phyloP scores from a whole-genome alignment of 75 land plant genomes.

The Pinus taeda region DNA sequence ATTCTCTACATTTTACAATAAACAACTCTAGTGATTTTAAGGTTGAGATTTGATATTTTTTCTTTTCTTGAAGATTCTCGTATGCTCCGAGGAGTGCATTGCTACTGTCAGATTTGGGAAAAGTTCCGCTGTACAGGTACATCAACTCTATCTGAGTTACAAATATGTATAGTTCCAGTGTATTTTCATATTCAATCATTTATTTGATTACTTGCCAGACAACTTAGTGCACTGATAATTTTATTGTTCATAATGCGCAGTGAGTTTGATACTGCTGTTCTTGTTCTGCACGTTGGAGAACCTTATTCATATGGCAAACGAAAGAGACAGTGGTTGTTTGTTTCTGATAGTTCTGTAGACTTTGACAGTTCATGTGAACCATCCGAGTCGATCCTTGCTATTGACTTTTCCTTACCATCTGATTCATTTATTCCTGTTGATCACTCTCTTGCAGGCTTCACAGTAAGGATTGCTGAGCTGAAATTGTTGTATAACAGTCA shows the following conservation, averaged over 20 bases:
- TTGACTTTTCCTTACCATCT: conserved; percentile 40
- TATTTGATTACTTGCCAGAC: conserved; percentile 3
- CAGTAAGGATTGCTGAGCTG: conserved; percentile 39
- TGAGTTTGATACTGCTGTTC: conserved; percentile 76
- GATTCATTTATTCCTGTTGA: conserved; percentile 44
- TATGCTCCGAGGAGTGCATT: conserved; percentile 53
- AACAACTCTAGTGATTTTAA: background rate
- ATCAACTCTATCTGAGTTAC: background rate
- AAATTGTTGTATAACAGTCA: background rate
- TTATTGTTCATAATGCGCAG: conserved; percentile 20
- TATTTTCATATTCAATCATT: background rate
- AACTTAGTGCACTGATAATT: background rate
- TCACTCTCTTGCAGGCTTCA: conserved; percentile 42
- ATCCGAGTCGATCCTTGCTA: conserved; percentile 49
- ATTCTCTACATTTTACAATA: background rate
- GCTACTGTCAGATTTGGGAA: conserved; percentile 45
- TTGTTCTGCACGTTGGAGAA: conserved; percentile 69
- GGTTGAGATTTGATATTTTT: background rate
- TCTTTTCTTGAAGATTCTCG: conserved; percentile 32
- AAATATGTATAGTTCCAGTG: background rate
- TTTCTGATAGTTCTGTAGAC: conserved; percentile 54
- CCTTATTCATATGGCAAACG: conserved; percentile 37
- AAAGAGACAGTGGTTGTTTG: conserved; percentile 79
- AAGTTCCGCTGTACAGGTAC: conserved; percentile 62
- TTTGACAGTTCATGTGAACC: conserved; percentile 11